These are phyloP conservation scores for Cinchona pubescens DNA, from an alignment of 257 asterid species.

Conservation along the genomic window DNA sequence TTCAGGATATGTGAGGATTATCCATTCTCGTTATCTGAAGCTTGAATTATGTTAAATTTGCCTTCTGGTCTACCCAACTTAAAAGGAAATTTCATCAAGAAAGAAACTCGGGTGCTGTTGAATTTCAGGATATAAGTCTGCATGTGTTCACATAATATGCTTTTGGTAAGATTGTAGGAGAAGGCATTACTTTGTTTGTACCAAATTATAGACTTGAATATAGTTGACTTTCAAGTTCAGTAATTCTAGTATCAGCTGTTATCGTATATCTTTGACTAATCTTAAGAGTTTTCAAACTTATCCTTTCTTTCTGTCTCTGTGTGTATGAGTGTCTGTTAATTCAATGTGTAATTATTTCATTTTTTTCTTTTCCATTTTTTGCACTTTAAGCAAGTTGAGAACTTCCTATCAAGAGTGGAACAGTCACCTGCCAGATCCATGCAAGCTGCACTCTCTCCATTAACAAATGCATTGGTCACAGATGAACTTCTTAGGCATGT, in stretches of 20 bases:
- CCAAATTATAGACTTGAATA: no score
- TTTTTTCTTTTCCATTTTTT: constrained; percentile 12
- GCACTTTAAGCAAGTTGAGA: constrained; percentile 53
- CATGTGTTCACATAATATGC: neutral
- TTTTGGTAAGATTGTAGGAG: neutral
- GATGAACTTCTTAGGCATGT: constrained; percentile 70
- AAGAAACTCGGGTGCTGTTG: neutral
- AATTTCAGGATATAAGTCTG: neutral
- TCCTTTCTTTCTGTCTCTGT: neutral
- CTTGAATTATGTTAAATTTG: neutral
- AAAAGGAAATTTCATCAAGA: neutral
- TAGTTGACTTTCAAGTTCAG: neutral
- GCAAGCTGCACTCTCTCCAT: constrained; percentile 66
- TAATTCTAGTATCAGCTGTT: neutral
- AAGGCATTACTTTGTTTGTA: neutral
- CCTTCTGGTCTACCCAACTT: neutral
- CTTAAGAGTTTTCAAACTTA: neutral
- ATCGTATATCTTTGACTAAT: neutral
- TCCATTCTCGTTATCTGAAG: neutral
- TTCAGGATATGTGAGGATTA: neutral
- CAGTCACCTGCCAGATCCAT: constrained; percentile 83
- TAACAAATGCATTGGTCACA: constrained; percentile 54
- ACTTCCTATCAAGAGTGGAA: constrained; percentile 73
- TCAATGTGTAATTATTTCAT: neutral
- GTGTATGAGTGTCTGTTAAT: neutral